These are phyloP conservation scores for Metschnikowia vanudenii DNA, from an alignment of 805 yeast genomes.

Conservation along the genomic window DNA sequence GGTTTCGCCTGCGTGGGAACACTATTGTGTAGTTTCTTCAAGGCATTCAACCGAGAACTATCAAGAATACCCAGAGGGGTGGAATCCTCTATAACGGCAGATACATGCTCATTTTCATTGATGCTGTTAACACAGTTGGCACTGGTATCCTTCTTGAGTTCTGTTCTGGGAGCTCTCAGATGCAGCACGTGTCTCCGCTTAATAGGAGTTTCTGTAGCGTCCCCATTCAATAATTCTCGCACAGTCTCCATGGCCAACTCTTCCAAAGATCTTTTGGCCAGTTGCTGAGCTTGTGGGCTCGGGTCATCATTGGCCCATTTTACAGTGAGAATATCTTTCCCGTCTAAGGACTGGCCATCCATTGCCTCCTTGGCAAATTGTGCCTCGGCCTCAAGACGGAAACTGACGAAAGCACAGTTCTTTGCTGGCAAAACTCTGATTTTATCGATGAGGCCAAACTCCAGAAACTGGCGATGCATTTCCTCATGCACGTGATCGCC, in stretches of 20 bases:
- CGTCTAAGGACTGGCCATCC: constrained; percentile 72
- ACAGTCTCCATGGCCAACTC: constrained; percentile 56
- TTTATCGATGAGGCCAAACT: constrained; percentile 74
- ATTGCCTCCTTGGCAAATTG: constrained; percentile 96
- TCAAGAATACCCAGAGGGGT: constrained; percentile 1
- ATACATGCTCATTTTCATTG: too few species aligned
- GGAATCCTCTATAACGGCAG: too few species aligned
- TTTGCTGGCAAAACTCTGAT: constrained; percentile 59
- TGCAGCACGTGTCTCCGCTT: too few species aligned
- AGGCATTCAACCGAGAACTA: constrained; percentile 2
- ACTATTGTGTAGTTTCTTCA: constrained; percentile 1
- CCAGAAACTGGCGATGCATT: constrained; percentile 50
- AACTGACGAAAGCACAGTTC: constrained; percentile 79
- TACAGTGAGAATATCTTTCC: constrained; percentile 61
- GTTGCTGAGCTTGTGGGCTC: constrained; percentile 58
- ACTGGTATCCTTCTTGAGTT: too few species aligned
- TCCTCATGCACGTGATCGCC: constrained; percentile 37
- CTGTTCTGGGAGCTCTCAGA: too few species aligned
- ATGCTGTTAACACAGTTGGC: too few species aligned
- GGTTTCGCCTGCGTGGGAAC: too few species aligned
- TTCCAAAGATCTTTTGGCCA: constrained; percentile 50
- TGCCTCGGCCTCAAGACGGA: constrained; percentile 64
- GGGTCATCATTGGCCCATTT: constrained; percentile 94
- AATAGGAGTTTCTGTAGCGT: too few species aligned
- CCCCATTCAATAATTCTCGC: constrained; percentile 32